These are phyloP conservation scores for Mallotus japonicus DNA, from an alignment of 441 rosid genomes.

Conservation along the genomic window DNA sequence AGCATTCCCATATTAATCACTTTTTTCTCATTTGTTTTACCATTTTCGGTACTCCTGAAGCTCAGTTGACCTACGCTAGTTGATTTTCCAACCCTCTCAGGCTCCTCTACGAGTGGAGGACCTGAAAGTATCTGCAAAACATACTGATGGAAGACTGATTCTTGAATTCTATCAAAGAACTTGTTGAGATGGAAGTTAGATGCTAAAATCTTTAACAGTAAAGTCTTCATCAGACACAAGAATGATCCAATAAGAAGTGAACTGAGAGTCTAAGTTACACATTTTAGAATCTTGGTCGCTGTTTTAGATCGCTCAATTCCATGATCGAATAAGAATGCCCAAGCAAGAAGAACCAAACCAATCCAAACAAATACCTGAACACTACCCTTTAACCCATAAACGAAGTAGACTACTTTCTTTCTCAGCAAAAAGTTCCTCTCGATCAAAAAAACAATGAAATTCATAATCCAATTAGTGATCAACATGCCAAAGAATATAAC, in stretches of 20 bases:
- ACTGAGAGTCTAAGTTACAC: conserved; percentile 60
- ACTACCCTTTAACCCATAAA: conserved; percentile 81
- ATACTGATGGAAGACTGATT: conserved; percentile 78
- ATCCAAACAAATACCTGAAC: conserved; percentile 85
- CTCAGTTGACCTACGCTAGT: conserved; percentile 52
- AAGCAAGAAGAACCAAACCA: conserved; percentile 53
- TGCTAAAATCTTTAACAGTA: conserved; percentile 70
- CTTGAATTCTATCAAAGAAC: conserved; percentile 90
- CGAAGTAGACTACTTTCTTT: conserved; percentile 82
- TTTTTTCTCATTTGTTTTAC: conserved; percentile 47
- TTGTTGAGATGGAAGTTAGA: conserved; percentile 72
- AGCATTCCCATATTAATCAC: conserved; percentile 72
- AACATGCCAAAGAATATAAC: conserved; percentile 68
- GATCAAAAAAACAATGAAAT: conserved; percentile 63
- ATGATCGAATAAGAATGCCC: conserved; percentile 53
- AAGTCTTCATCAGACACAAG: conserved; percentile 66
- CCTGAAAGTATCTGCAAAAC: conserved; percentile 76
- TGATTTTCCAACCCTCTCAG: conserved; percentile 46
- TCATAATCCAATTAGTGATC: conserved; percentile 74
- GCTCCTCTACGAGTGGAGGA: conserved; percentile 67
- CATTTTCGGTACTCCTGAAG: conserved; percentile 45
- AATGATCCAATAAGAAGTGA: conserved; percentile 61
- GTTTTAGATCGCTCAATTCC: conserved; percentile 39
- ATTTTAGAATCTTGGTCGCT: conserved; percentile 42
- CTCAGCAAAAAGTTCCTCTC: conserved; percentile 66